phyloP scores from a whole-genome alignment of 2,329 filamentous ascomycete genomes.

The Talaromyces funiculosus region DNA sequence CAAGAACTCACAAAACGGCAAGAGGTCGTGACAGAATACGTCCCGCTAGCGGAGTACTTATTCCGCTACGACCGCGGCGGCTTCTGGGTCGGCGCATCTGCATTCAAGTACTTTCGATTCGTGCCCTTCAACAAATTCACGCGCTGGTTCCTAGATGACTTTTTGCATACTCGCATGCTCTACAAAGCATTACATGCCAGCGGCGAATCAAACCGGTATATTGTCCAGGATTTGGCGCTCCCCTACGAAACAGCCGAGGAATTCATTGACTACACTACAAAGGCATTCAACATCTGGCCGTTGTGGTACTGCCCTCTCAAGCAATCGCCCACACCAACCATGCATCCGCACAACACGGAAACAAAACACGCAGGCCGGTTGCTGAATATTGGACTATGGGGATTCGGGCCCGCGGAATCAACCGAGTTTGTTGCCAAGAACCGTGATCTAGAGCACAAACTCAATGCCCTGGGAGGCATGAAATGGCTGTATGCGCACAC shows the following conservation, averaged over 20 bases:
- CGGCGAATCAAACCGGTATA: constrained; percentile 50
- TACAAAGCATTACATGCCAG: constrained; percentile 59
- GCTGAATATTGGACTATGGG: constrained; percentile 68
- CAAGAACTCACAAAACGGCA: constrained; percentile 28
- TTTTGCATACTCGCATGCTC: constrained; percentile 57
- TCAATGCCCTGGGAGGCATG: constrained; percentile 64
- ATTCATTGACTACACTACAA: constrained; percentile 50
- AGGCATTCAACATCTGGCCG: constrained; percentile 47
- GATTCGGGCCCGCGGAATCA: constrained; percentile 57
- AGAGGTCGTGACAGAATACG: constrained; percentile 45
- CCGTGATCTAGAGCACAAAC: constrained; percentile 63
- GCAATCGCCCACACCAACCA: constrained; percentile 18
- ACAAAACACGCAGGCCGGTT: constrained; percentile 20
- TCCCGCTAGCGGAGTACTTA: constrained; percentile 33
- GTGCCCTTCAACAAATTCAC: constrained; percentile 55
- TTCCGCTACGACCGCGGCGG: constrained; percentile 55
- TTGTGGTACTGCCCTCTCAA: constrained; percentile 55
- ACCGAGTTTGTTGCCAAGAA: constrained; percentile 64
- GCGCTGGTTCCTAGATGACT: constrained; percentile 54
- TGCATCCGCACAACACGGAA: constrained; percentile 13
- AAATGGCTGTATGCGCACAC: constrained; percentile 87
- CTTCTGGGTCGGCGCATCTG: constrained; percentile 59
- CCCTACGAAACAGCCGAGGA: constrained; percentile 48
- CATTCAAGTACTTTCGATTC: constrained; percentile 56
- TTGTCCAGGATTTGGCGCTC: constrained; percentile 59